A percentile compares a stretch with the other conserved stretches of the same genome.
These are phyloP conservation scores for Colletotrichum acutatum DNA, from an alignment of 2,329 filamentous ascomycete species.

Conservation along the genomic window DNA sequence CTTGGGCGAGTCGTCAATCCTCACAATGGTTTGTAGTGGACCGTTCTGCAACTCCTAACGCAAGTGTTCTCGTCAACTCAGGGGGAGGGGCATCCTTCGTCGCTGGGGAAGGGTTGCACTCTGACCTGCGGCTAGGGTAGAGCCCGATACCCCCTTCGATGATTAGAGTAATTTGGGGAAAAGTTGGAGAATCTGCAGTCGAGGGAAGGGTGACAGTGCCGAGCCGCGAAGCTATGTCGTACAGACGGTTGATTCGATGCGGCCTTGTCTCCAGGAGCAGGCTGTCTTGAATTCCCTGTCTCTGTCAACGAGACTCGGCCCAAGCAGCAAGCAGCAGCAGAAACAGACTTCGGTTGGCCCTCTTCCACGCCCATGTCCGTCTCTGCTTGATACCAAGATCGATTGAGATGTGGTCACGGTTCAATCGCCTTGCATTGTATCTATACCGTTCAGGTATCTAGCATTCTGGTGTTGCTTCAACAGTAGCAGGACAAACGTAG, in stretches of 20 bases:
- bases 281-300: slow-evolving; percentile 9
- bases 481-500: neutral
- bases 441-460: neutral
- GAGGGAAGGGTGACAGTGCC: slow-evolving; percentile 26
- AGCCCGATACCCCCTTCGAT: neutral
- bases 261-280: slow-evolving; percentile 10
- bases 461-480: neutral
- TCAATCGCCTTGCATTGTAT: neutral
- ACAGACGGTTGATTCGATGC: slow-evolving; percentile 19
- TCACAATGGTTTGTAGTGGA: slow-evolving; percentile 5
- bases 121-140: slow-evolving; percentile 22
- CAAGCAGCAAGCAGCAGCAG: neutral
- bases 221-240: slow-evolving; percentile 29
- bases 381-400: too few species aligned
- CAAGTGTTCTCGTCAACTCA: neutral
- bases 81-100: slow-evolving; percentile 13
- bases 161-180: slow-evolving; percentile 32
- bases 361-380: too few species aligned
- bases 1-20: neutral
- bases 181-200: slow-evolving; percentile 32
- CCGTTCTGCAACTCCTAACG: neutral
- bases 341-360: neutral
- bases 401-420: neutral
- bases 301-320: slow-evolving; percentile 6
- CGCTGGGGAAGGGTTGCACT: slow-evolving; percentile 25